Evolutionary conservation across 2,329 filamentous ascomycete genomes (phyloP).

Genomic region (Aspergillus eucalypticola): DNA sequence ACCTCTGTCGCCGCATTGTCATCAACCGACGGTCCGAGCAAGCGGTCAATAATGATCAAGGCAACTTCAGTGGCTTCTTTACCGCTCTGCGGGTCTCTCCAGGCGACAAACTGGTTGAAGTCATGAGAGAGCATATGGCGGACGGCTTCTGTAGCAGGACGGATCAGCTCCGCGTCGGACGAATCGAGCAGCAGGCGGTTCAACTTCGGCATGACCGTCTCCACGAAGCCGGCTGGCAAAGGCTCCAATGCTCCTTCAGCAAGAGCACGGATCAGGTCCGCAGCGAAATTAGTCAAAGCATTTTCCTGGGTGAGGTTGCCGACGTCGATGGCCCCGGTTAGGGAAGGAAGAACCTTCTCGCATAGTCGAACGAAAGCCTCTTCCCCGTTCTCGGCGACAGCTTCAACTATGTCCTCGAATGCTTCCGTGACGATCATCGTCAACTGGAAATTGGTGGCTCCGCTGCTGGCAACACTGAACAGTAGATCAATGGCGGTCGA

Average conservation of each 20-base stretch:
- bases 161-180: constrained; percentile 82
- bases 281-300: constrained; percentile 80
- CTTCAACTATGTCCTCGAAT: constrained; percentile 81
- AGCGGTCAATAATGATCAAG: constrained; percentile 85
- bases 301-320: constrained; percentile 78
- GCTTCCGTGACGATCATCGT: constrained; percentile 84
- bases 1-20: constrained; percentile 96
- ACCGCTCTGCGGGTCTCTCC: constrained; percentile 73
- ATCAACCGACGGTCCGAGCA: constrained; percentile 80
- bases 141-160: constrained; percentile 80
- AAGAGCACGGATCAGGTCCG: constrained; percentile 78
- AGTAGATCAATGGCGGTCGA: constrained; percentile 74
- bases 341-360: constrained; percentile 78
- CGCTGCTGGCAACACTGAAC: constrained; percentile 85
- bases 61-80: constrained; percentile 86
- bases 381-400: constrained; percentile 63
- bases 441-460: constrained; percentile 87
- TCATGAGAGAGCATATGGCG: constrained; percentile 90
- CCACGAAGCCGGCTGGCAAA: constrained; percentile 82
- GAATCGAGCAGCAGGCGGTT: constrained; percentile 79
- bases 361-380: constrained; percentile 77
- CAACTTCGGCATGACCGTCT: constrained; percentile 81
- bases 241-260: constrained; percentile 82
- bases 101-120: constrained; percentile 83
- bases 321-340: constrained; percentile 87